These are phyloP conservation scores for Globisporangium iwayamae DNA, from an alignment of 352 stramenopile genomes.

Conservation along the genomic window DNA sequence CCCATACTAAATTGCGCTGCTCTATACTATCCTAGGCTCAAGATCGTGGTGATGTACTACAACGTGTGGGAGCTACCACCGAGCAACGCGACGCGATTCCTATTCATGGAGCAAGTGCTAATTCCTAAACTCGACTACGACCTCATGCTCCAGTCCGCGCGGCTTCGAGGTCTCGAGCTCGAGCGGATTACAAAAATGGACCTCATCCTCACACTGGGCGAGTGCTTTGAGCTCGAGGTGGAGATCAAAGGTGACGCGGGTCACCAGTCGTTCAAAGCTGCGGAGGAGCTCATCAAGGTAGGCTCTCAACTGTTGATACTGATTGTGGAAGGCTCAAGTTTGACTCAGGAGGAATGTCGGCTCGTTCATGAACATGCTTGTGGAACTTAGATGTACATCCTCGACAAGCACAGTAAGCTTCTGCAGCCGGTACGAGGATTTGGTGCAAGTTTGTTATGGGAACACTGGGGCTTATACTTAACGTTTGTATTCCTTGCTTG, in stretches of 20 bases:
- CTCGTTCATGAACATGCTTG: not conserved
- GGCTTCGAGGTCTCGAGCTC: conserved; percentile 71
- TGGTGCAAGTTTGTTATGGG: not conserved
- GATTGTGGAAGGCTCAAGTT: not conserved
- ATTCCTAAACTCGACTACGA: conserved; percentile 74
- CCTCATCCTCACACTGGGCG: conserved; percentile 70
- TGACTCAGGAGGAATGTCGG: not conserved
- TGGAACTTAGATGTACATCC: conserved; percentile 23
- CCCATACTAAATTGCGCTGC: too few species aligned
- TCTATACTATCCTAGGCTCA: conserved; percentile 28
- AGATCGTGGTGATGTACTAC: conserved; percentile 80
- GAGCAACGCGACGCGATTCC: conserved; percentile 61
- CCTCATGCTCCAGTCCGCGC: conserved; percentile 52
- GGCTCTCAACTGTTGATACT: not conserved
- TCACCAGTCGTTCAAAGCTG: conserved; percentile 39
- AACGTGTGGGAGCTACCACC: conserved; percentile 84
- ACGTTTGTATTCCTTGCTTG: not conserved
- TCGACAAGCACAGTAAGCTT: conserved; percentile 28
- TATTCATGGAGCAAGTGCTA: conserved; percentile 87
- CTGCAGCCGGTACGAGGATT: conserved; percentile 25
- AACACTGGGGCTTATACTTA: not conserved
- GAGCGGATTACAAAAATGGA: conserved; percentile 85
- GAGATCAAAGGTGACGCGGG: conserved; percentile 42
- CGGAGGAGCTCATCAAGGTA: conserved; percentile 44
- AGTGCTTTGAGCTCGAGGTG: conserved; percentile 84